phyloP scores from a whole-genome alignment of 2,329 filamentous ascomycete genomes.

The Xylariaceae sp. region DNA sequence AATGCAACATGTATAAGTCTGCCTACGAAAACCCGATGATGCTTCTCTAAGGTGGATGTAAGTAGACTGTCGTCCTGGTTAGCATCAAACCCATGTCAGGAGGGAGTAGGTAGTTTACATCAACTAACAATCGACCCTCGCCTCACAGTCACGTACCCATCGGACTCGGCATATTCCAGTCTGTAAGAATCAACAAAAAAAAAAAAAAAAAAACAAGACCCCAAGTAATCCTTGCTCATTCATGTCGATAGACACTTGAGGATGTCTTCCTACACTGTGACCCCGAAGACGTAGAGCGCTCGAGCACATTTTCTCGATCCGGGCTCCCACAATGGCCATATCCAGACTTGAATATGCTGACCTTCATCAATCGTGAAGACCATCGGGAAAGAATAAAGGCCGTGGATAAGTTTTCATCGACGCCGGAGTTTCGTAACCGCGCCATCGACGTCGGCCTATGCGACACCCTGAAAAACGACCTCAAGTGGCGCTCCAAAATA shows the following conservation, averaged over 20 bases:
- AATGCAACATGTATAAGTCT: neutral
- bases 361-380: slow-evolving; percentile 9
- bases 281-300: neutral
- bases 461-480: slow-evolving; percentile 1
- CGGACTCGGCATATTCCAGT: slow-evolving; percentile 9
- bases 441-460: neutral
- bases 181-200: neutral
- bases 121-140: neutral
- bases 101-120: neutral
- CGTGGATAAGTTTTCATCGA: neutral
- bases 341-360: slow-evolving; percentile 10
- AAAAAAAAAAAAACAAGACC: neutral
- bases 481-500: slow-evolving; percentile 4
- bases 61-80: neutral
- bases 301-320: slow-evolving; percentile 3
- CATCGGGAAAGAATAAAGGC: neutral
- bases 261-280: slow-evolving; percentile 9
- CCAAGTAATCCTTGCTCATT: neutral
- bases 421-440: neutral
- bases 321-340: slow-evolving; percentile 5
- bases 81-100: neutral
- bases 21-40: slow-evolving; percentile 3
- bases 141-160: slow-evolving; percentile 5
- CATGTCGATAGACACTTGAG: slow-evolving; percentile 4
- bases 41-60: slow-evolving; percentile 10